phyloP scores from a whole-genome alignment of 2,329 filamentous ascomycete genomes.

The Penicillium sp. region DNA sequence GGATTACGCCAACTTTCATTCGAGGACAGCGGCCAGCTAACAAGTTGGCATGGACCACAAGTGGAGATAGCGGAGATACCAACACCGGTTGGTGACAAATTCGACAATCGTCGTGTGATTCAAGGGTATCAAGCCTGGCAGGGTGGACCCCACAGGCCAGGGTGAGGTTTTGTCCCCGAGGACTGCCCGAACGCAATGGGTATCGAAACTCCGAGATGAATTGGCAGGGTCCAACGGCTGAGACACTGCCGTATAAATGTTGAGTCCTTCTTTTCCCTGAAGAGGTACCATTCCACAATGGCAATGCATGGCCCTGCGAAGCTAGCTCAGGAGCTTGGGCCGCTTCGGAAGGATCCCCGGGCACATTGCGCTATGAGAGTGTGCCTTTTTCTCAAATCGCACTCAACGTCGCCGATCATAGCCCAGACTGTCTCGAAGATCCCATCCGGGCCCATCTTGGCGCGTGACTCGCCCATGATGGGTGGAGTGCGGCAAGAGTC shows the following conservation, averaged over 20 bases:
- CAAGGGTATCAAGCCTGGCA: not conserved
- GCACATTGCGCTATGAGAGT: constrained; percentile 1
- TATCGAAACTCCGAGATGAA: not conserved
- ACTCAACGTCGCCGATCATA: constrained; percentile 9
- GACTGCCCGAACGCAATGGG: not conserved
- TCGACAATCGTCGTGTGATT: not conserved
- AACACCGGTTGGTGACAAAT: not conserved
- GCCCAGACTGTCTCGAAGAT: constrained; percentile 9
- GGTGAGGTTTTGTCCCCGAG: not conserved
- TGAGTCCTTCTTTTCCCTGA: not conserved
- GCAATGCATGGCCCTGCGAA: not conserved
- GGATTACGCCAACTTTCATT: not conserved
- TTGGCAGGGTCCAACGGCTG: not conserved
- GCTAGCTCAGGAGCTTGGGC: not conserved
- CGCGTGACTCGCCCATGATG: constrained; percentile 18
- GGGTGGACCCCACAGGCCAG: not conserved
- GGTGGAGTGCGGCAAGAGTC: constrained; percentile 19
- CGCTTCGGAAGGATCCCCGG: not conserved
- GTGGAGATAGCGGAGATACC: not conserved
- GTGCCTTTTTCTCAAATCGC: constrained; percentile 6
- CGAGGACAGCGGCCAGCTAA: not conserved
- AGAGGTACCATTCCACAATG: not conserved
- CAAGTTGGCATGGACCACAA: not conserved
- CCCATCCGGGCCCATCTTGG: constrained; percentile 12
- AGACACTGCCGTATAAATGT: not conserved